Evolutionary conservation across 2,329 filamentous ascomycete species (phyloP).

Genomic region (Hortaea sp.): DNA sequence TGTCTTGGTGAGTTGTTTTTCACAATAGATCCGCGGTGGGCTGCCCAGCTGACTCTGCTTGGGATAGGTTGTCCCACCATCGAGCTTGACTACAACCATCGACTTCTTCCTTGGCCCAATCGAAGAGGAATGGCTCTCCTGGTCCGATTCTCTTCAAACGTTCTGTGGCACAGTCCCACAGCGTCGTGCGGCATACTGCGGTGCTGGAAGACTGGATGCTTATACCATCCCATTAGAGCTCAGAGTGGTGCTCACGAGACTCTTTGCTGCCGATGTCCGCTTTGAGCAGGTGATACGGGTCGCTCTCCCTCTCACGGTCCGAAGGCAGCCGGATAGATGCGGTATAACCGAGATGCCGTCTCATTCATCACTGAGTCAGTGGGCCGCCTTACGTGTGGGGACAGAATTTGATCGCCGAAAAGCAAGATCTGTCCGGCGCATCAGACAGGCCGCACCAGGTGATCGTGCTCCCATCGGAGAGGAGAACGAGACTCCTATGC

Average conservation of each 20-base stretch:
- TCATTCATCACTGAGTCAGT: not conserved
- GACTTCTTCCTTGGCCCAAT: not conserved
- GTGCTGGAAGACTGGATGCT: conserved; percentile 11
- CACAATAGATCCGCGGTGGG: not conserved
- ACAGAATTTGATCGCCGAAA: not conserved
- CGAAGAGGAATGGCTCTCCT: conserved; percentile 1
- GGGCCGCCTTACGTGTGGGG: not conserved
- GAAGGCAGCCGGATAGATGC: conserved; percentile 13
- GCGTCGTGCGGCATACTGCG: conserved; percentile 7
- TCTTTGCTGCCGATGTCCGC: conserved; percentile 9
- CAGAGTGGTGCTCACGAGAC: conserved; percentile 8
- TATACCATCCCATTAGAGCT: conserved; percentile 17
- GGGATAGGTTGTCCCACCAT: not conserved
- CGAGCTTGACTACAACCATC: not conserved
- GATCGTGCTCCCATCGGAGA: not conserved
- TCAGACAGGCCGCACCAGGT: not conserved
- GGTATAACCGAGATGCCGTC: not conserved
- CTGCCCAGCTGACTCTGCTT: not conserved
- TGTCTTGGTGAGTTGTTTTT: not conserved
- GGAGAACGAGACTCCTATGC: conserved; percentile 1
- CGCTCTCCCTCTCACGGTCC: conserved; percentile 15
- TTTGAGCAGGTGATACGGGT: conserved; percentile 14
- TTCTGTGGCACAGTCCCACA: conserved; percentile 12
- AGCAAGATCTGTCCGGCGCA: not conserved
- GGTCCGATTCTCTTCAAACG: conserved; percentile 3